Conservation (phyloP, 2,329 filamentous ascomycete genomes). For the Teratosphaeria gauchensis region DNA sequence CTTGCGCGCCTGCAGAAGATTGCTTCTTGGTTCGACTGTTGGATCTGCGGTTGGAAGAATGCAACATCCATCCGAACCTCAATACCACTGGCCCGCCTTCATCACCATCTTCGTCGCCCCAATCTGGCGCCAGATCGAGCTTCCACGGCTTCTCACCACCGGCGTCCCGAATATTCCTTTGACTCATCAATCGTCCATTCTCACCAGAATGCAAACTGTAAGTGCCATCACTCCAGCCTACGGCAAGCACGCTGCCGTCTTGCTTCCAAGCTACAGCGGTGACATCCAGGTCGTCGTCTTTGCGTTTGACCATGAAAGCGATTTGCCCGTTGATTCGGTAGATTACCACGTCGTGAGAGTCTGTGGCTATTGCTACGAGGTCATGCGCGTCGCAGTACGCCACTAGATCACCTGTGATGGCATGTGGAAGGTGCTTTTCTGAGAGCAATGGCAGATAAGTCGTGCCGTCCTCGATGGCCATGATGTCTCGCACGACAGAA, state of each 20-base stretch:
- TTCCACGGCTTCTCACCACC: slow-evolving; percentile 10
- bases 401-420: slow-evolving; percentile 45
- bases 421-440: slow-evolving; percentile 49
- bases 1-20: slow-evolving; percentile 11
- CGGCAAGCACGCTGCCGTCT: slow-evolving; percentile 50
- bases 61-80: slow-evolving; percentile 17
- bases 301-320: slow-evolving; percentile 46
- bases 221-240: slow-evolving; percentile 73
- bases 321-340: slow-evolving; percentile 69
- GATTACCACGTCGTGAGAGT: slow-evolving; percentile 57
- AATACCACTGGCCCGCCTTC: slow-evolving; percentile 2
- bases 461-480: not conserved
- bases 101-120: slow-evolving; percentile 5
- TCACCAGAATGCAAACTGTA: slow-evolving; percentile 30
- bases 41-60: slow-evolving; percentile 3
- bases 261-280: slow-evolving; percentile 37
- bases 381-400: slow-evolving; percentile 79
- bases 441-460: slow-evolving; percentile 25
- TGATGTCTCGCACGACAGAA: not conserved
- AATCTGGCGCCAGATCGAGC: slow-evolving; percentile 12
- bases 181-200: slow-evolving; percentile 12
- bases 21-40: slow-evolving; percentile 14
- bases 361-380: slow-evolving; percentile 59
- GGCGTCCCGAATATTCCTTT: not conserved
- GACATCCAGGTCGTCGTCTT: slow-evolving; percentile 23